Evolutionary conservation across 2,329 filamentous ascomycete genomes (phyloP).

Genomic region (Davidsoniella eucalypti): DNA sequence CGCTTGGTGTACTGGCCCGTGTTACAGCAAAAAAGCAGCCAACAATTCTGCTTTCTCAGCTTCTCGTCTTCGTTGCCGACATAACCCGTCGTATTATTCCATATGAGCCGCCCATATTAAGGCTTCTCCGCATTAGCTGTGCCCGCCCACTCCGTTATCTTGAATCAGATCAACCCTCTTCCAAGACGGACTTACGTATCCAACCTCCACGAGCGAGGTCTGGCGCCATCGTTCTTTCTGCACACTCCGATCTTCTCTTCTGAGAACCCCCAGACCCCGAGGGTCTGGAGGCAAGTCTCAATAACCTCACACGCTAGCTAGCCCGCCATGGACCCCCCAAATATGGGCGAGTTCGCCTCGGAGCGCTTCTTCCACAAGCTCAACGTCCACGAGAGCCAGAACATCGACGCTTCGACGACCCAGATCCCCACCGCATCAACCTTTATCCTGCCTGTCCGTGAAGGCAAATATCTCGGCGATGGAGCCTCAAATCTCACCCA

Average conservation of each 20-base stretch:
- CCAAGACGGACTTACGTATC: not conserved
- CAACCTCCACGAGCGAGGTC: slow-evolving; percentile 7
- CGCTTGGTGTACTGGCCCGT: too few species aligned
- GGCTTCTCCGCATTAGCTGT: not conserved
- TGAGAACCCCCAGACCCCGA: slow-evolving; percentile 5
- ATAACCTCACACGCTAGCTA: not conserved
- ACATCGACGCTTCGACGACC: slow-evolving; percentile 23
- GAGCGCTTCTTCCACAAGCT: slow-evolving; percentile 48
- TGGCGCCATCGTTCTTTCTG: slow-evolving; percentile 12
- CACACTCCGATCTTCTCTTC: slow-evolving; percentile 15
- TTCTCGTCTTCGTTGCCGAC: too few species aligned
- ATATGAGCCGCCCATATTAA: not conserved
- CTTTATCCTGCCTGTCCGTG: slow-evolving; percentile 34
- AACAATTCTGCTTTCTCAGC: too few species aligned
- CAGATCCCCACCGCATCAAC: slow-evolving; percentile 18
- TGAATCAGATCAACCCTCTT: too few species aligned
- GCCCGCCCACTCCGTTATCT: too few species aligned
- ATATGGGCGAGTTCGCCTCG: slow-evolving; percentile 50
- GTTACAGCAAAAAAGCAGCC: too few species aligned
- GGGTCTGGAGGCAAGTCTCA: slow-evolving; percentile 8
- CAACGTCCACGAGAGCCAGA: slow-evolving; percentile 26
- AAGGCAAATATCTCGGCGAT: slow-evolving; percentile 21
- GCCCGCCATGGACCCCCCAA: slow-evolving; percentile 39
- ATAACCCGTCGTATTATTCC: too few species aligned
- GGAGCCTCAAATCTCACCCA: slow-evolving; percentile 16